Evolutionary conservation across 768 basidiomycete genomes (phyloP).

Genomic region (Russula olivacea): DNA sequence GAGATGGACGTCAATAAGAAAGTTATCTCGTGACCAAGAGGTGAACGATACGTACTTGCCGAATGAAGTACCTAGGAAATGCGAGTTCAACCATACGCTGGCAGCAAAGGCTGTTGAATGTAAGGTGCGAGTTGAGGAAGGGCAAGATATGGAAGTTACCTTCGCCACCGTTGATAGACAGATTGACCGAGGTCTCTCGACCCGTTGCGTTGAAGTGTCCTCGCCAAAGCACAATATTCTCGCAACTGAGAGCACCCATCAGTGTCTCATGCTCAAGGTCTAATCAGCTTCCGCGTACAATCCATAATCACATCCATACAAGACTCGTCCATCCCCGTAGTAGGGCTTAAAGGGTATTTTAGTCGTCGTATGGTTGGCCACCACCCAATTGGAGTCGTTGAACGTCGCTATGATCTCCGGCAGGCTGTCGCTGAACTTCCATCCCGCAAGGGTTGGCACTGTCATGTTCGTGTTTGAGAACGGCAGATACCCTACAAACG

Average conservation of each 20-base stretch:
- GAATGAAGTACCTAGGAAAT: conserved; percentile 65
- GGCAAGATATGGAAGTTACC: conserved; percentile 35
- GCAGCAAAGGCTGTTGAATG: conserved; percentile 61
- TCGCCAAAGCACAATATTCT: conserved; percentile 75
- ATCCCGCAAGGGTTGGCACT: conserved; percentile 51
- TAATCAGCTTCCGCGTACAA: conserved; percentile 43
- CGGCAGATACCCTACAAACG: conserved; percentile 45
- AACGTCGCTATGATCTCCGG: conserved; percentile 59
- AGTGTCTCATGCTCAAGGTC: neutral
- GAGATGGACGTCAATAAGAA: conserved; percentile 1
- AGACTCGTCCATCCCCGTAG: conserved; percentile 69
- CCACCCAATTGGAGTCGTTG: conserved; percentile 58
- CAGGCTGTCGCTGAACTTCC: conserved; percentile 71
- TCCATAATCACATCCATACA: conserved; percentile 84
- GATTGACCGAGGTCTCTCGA: conserved; percentile 54
- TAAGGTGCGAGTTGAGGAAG: conserved; percentile 5
- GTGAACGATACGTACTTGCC: conserved; percentile 49
- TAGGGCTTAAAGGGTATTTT: conserved; percentile 64
- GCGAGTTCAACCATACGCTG: conserved; percentile 72
- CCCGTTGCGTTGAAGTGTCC: conserved; percentile 70
- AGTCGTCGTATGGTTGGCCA: conserved; percentile 66
- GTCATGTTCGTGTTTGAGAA: conserved; percentile 33
- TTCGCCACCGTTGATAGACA: conserved; percentile 78
- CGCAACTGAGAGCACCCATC: conserved; percentile 49
- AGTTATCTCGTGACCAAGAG: neutral